phyloP scores from a whole-genome alignment of 2,329 filamentous ascomycete species.

The Coniochaeta sp. region DNA sequence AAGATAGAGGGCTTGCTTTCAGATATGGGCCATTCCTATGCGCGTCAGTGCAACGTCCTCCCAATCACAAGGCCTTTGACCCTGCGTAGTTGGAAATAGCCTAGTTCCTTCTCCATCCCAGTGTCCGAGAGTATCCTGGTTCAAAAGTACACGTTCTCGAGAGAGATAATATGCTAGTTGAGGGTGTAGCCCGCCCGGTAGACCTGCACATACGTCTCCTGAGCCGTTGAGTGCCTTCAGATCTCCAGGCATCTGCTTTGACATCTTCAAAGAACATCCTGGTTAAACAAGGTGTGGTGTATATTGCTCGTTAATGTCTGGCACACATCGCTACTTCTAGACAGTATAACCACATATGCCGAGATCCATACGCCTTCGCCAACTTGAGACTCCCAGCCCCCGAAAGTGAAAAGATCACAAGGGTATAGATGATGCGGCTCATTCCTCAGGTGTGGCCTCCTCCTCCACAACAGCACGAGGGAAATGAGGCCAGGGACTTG shows the following conservation, averaged over 20 bases:
- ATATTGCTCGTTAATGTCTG: not conserved
- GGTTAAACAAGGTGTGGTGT: not conserved
- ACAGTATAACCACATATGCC: not conserved
- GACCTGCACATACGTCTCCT: not conserved
- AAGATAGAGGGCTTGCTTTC: no score
- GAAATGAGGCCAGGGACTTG: not conserved
- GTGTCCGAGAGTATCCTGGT: no score
- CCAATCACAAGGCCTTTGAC: no score
- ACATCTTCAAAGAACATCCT: not conserved
- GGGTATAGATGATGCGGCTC: not conserved
- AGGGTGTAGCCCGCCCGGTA: no score
- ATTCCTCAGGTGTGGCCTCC: not conserved
- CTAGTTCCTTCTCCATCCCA: no score
- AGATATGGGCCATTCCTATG: no score
- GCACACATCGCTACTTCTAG: not conserved
- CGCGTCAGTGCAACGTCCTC: no score
- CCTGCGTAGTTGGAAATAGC: no score
- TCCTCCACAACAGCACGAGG: not conserved
- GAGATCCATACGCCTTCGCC: not conserved
- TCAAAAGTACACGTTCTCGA: no score
- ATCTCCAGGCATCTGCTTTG: not conserved
- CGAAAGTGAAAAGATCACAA: no score
- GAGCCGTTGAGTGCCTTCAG: not conserved
- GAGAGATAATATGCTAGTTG: no score
- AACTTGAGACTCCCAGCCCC: no score